Base-by-base conservation (phyloP, 129 eudicot species). In the Saposhnikovia divaricata region DNA sequence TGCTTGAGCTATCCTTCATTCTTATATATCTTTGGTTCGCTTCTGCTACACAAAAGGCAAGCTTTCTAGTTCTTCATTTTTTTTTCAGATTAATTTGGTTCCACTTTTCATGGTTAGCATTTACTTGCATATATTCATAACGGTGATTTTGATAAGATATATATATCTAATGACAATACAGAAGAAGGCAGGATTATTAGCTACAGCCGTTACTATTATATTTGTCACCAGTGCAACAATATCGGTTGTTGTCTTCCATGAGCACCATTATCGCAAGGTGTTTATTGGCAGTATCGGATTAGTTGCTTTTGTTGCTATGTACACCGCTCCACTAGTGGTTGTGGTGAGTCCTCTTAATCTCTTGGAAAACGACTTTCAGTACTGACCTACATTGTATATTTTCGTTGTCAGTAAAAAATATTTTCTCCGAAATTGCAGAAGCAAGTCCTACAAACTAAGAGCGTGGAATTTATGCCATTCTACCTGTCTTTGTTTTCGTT, bases 381-480 rank as follows among this genome's bases (percentile, higher is more conserved):
- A 74, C 40, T 23, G 37, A 14, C 59, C 40, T 46, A 3, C 59
- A 46, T 74, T 43, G 47, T 3, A 34, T 34, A 71, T 70, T 34
- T 34, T 2, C 37, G 65, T 4, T 40, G 9, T 59, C 19, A 27
- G 57, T 46, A 15, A 78, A 78, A 42, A 78, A 45, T 65, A 40
- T 1, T 15, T 79, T 43, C 48, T 69, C 34, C 39, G 42, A 63
- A 12, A 16, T 82, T 84, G 80, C 93, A 93, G 98, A 93, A 87
- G 80, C 87, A 89, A 82, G 98, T 93, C 53, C 84, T 93, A 34
- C 69, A 89, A 31, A 91, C 98, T 3, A 93, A 91, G 83, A 93
- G 97, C 81, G 97, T 91, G 76, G 91, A 93, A 79, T 91, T 46
- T 81, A 93, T 93, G 98, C 98, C 98, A 70, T 93, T 89, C 83